Evolutionary conservation across 176 grass and related monocot genomes (phyloP), one percentile per base, ranked within the genome.

Genomic region (Raddia guianensis): DNA sequence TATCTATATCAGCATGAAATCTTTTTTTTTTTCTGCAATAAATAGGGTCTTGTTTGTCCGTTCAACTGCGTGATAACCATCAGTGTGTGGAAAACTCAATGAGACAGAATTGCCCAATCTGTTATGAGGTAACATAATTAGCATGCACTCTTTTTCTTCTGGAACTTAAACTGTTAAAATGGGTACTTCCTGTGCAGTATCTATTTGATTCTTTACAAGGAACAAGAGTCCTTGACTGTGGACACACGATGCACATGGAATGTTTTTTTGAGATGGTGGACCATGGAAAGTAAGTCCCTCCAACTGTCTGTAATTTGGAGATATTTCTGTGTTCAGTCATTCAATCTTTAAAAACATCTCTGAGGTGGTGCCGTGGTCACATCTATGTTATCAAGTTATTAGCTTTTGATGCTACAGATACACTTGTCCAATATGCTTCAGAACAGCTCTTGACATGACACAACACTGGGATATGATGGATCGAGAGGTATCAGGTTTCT

Each of bases 121-220:
- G 96, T 84, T 95, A 94, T 58, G 96, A 99, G 92, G 96, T 99
- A 66, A 76, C 57, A 18, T 75, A 6, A 4, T 78, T 50, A 75
- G 21, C 21, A 54, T 84, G 14, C 16, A 78, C 52, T 40, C 11
- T 81, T 87, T 79, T 57, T 13, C 76, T 85, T 82, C 56, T 75
- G 43, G 5, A 87, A n/a, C 12, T 33, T 12, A 14, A 20, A 68
- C 50, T 77, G 9, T 79, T 78, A 34, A 88, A 72, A 73, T 63
- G 69, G 13, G 65, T 65, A 87, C 10, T 77, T 67, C 52, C 32
- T 65, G 63, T 86, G 85, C 89, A 99, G 96, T 99, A 99, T 86
- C 90, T 99, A 70, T 99, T 99, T 82, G 96, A 99, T 85, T 99
- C 96, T 35, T 83, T 95, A 68, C 86, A 91, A 93, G 92, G 80